A percentile compares a stretch with the other conserved stretches of the same genome.
These are phyloP conservation scores for Podaxis pistillaris DNA, from an alignment of 768 basidiomycete species.

Conservation along the genomic window DNA sequence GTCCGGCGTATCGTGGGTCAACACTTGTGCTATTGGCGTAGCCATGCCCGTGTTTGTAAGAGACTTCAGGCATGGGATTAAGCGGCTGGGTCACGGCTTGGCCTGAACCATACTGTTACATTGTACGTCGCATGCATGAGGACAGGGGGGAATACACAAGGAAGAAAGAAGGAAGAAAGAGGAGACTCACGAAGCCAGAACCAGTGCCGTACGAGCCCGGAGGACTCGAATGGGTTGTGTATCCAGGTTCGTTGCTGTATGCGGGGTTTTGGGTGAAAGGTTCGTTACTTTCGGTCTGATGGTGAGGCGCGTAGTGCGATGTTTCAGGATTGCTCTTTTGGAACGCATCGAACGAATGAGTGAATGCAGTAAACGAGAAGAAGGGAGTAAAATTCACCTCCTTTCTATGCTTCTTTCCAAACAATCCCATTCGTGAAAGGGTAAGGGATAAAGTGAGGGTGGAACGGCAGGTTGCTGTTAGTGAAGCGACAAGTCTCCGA, in stretches of 20 bases:
- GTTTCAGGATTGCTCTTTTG: background rate
- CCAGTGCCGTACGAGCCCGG: background rate
- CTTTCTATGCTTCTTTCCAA: slow-evolving; percentile 7
- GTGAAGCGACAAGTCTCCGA: background rate
- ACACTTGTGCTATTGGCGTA: background rate
- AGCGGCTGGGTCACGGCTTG: background rate
- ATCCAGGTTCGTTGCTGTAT: background rate
- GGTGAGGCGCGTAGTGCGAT: background rate
- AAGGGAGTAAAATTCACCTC: background rate
- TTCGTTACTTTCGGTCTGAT: background rate
- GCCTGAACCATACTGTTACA: background rate
- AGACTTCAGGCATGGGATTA: background rate
- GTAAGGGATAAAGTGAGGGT: background rate
- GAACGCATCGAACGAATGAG: background rate
- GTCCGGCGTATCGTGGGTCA: background rate
- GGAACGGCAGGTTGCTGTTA: background rate
- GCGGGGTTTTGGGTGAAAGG: background rate
- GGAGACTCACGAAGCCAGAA: background rate
- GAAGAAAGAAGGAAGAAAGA: background rate
- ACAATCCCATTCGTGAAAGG: background rate
- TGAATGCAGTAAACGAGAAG: background rate
- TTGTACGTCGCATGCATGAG: background rate
- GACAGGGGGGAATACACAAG: background rate
- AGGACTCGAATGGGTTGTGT: background rate
- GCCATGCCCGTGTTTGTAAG: background rate